Conservation (phyloP, 495 filamentous ascomycete genomes). For the Tuber magnatum region DNA sequence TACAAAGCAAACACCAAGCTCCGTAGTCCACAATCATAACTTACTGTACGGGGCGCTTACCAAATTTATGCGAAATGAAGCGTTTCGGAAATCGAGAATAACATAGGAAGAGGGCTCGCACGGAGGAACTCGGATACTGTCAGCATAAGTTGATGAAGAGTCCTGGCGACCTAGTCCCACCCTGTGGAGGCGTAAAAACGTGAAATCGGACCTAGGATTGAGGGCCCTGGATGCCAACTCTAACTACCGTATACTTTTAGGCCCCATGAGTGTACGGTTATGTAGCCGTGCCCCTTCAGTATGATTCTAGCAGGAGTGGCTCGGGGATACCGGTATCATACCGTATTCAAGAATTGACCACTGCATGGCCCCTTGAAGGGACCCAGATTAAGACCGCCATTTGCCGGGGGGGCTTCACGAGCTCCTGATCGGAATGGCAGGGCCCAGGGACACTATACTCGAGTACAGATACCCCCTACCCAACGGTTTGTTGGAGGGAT, state of each 20-base stretch:
- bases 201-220: background rate
- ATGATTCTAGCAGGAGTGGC: background rate
- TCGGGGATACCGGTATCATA: background rate
- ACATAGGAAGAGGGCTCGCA: background rate
- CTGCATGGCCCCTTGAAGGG: background rate
- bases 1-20: background rate
- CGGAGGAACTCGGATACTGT: background rate
- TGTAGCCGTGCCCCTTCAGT: background rate
- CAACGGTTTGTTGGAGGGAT: background rate
- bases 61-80: background rate
- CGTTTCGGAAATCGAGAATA: background rate
- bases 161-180: background rate
- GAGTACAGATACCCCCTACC: background rate
- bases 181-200: background rate
- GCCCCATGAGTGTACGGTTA: background rate
- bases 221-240: background rate
- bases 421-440: background rate
- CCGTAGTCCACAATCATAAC: background rate
- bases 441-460: background rate
- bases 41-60: background rate
- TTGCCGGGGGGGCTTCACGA: background rate
- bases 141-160: background rate
- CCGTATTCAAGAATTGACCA: background rate
- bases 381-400: background rate
- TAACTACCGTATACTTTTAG: background rate